Percentiles rank a stretch among this genome's conserved stretches.
phyloP scores from a whole-genome alignment of 2,329 filamentous ascomycete species.

The Microdochium paspali region DNA sequence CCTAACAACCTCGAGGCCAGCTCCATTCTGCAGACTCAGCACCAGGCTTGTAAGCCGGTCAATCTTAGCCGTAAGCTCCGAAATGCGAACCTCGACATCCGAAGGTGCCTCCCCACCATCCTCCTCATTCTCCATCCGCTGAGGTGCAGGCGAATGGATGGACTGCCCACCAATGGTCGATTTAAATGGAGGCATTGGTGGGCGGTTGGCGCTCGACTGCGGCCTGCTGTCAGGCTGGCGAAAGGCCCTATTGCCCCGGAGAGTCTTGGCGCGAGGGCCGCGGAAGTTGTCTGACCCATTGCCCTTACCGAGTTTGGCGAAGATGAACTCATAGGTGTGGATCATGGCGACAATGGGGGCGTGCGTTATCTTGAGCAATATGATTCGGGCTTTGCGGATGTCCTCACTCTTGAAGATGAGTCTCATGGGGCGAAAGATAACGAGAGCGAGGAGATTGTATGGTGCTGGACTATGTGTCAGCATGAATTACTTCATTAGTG shows the following conservation, averaged over 20 bases:
- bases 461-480: constrained; percentile 28
- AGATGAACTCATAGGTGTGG: constrained; percentile 52
- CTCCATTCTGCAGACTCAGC: constrained; percentile 32
- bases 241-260: constrained; percentile 11
- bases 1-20: neutral
- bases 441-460: constrained; percentile 64
- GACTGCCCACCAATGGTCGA: constrained; percentile 9
- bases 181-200: constrained; percentile 12
- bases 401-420: constrained; percentile 55
- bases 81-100: constrained; percentile 39
- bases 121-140: constrained; percentile 18
- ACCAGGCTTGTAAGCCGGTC: constrained; percentile 46
- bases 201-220: constrained; percentile 12
- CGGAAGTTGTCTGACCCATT: constrained; percentile 39
- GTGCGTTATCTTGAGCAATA: constrained; percentile 54
- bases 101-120: constrained; percentile 25
- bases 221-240: constrained; percentile 15
- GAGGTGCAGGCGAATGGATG: constrained; percentile 9
- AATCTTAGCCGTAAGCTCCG: constrained; percentile 47
- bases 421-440: constrained; percentile 63
- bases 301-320: constrained; percentile 22
- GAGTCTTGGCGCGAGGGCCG: constrained; percentile 26
- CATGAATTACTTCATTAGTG: neutral
- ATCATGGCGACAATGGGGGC: constrained; percentile 63
- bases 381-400: constrained; percentile 52